Evolutionary conservation across 768 basidiomycete species (phyloP).

Genomic region (Suillus americanus): DNA sequence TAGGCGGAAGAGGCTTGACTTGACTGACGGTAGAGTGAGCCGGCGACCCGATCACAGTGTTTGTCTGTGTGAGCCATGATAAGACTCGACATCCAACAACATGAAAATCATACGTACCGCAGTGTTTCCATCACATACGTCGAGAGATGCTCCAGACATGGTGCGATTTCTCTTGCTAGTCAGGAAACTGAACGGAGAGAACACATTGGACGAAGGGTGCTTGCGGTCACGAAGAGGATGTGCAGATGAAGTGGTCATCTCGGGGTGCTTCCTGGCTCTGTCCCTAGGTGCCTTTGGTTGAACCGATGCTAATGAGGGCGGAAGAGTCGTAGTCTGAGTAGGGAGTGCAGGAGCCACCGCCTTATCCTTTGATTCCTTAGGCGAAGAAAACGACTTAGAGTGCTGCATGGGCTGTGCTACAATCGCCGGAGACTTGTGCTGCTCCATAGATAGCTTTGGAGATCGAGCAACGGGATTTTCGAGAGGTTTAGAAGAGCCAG

Average conservation of each 20-base stretch:
- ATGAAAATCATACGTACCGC: constrained; percentile 50
- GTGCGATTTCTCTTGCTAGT: constrained; percentile 59
- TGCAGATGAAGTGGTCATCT: constrained; percentile 31
- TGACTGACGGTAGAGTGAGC: constrained; percentile 68
- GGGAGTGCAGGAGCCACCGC: neutral
- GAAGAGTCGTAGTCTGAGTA: neutral
- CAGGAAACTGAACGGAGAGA: constrained; percentile 65
- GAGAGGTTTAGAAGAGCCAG: constrained; percentile 28
- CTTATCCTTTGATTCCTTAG: constrained; percentile 19
- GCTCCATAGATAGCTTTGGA: constrained; percentile 21
- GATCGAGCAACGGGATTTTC: constrained; percentile 25
- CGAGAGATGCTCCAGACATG: constrained; percentile 71
- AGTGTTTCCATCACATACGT: constrained; percentile 73
- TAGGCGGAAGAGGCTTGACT: constrained; percentile 43
- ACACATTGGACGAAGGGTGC: constrained; percentile 45
- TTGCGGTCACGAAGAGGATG: constrained; percentile 35
- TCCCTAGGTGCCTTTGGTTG: constrained; percentile 15
- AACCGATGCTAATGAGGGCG: constrained; percentile 5
- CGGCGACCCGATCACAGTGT: constrained; percentile 74
- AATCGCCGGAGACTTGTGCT: constrained; percentile 12
- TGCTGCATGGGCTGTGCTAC: constrained; percentile 1
- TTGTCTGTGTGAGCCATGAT: constrained; percentile 42
- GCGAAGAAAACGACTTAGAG: constrained; percentile 14
- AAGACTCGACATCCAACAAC: constrained; percentile 4
- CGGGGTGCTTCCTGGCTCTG: constrained; percentile 16